Evolutionary conservation across 805 yeast genomes (phyloP).

Genomic region (Yarrowia sp.): DNA sequence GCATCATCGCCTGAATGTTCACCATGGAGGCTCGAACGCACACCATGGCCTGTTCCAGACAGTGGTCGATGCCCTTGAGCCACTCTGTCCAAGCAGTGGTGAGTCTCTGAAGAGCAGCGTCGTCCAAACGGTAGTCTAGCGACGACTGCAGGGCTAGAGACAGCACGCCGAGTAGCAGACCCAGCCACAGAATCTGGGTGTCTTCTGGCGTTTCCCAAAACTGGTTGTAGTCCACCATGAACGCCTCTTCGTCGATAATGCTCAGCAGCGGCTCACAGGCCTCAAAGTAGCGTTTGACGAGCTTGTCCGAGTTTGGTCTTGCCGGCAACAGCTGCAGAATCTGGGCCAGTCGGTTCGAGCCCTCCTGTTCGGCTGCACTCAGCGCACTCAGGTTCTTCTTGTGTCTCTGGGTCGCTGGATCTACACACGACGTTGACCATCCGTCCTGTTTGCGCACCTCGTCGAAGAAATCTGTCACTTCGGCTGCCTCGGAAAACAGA

Average conservation of each 20-base stretch:
- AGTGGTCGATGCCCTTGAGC: conserved; percentile 47
- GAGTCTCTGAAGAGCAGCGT: conserved; percentile 41
- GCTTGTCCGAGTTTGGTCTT: conserved; percentile 43
- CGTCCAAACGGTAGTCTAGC: conserved; percentile 44
- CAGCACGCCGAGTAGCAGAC: conserved; percentile 46
- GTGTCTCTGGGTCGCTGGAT: conserved; percentile 29
- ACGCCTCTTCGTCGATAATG: conserved; percentile 47
- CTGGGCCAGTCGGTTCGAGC: conserved; percentile 41
- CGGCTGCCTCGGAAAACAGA: conserved; percentile 46
- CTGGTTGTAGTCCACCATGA: conserved; percentile 44
- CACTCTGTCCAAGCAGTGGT: conserved; percentile 45
- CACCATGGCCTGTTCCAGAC: conserved; percentile 47
- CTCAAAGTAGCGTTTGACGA: conserved; percentile 47
- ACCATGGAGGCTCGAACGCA: conserved; percentile 48
- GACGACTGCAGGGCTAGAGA: conserved; percentile 46
- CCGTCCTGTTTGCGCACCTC: conserved; percentile 32
- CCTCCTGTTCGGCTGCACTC: conserved; percentile 17
- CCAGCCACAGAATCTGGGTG: conserved; percentile 48
- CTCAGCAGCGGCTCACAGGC: conserved; percentile 46
- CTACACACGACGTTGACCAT: conserved; percentile 25
- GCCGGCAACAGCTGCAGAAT: conserved; percentile 46
- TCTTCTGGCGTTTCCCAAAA: conserved; percentile 47
- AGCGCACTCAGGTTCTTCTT: conserved; percentile 32
- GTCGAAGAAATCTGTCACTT: conserved; percentile 43
- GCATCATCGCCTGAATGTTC: conserved; percentile 46